Base-by-base conservation (phyloP, 352 stramenopile species). In the Phytophthora cryptogea region DNA sequence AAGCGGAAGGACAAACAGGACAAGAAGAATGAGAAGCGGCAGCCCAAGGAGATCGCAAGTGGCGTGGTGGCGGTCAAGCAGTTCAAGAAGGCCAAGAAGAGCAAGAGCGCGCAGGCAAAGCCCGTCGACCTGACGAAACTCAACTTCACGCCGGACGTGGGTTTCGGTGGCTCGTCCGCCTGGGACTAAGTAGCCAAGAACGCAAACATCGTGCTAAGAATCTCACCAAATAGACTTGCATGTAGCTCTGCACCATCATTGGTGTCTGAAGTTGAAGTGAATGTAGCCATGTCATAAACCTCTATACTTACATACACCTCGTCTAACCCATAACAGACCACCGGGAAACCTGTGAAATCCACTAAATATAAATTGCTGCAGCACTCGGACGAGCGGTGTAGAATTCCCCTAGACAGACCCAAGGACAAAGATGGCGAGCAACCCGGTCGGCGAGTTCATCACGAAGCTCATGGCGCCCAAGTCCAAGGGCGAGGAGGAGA, bases 61-160 rank as follows among this genome's bases (percentile, higher is more conserved):
- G 85, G 85, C 14, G 85, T 92, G 14, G 56, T 94, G 41, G 78
- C 80, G 27, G 72, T 91, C 13, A 91, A 92, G 64, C 74, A 92
- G 47, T 82, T 92, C 48, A 94, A 89, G 54, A 93, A 89, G 52
- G 10, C 66, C 7, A 87, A 79, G 50, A 77, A 80, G 54, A 32
- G 23, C 43, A 86, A 80, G 45, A 63, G 31, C 3, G 36, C 37
- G 5, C 49, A 68, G 16, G 46, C 36, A 23, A 74, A 66, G 35
- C 39, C 46, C 0, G 64, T 94, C 11, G 78, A 92, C 46, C 57
- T 92, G 13, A 72, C 75, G 14, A 70, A 81, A 54, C 64, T 88
- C 37, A 74, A 86, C 58, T 88, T 91, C 20, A 79, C 77, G 36
- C 75, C 80, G 0, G 73, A 74, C 39, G 79, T 94, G 7, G 85